Base-by-base conservation (phyloP, 352 stramenopile genomes). In the Discostella stelligera region DNA sequence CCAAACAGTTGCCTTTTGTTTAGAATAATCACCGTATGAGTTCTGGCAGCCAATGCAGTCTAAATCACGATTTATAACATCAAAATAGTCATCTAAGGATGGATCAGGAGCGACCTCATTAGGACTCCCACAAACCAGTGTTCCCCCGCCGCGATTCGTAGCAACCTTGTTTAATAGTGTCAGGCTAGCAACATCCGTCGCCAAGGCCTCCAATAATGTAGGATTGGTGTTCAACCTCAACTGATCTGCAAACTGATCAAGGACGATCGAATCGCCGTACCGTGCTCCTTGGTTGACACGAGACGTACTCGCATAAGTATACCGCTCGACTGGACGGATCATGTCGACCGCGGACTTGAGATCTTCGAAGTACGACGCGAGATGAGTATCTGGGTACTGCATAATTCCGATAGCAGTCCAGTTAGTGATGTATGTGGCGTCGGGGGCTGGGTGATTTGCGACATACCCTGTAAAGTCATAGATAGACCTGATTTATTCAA, bases 21-120 rank as follows among this genome's bases (percentile, higher is more conserved):
- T 71, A n/a, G 59, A 61, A 37, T 81, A 80, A 63, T 83, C 56
- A 39, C 54, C 62, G 46, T 80, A 81, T 3, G 69, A 76, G 21
- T 74, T 46, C 62, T 67, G 48, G 46, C 77, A 83, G 7, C 77
- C 74, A 64, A 83, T 73, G 59, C 78, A 85, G 56, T 66, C 70
- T 30, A 84, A 61, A 66, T 83, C 80, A 49, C 55, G 55, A 62
- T 87, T 64, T 10, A 82, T 59, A 0, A 79, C 75, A 66, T 85
- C 81, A 65, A 88, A 88, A 39, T 76, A 81, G 71, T 88, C 81
- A 74, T 85, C 77, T 14, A 85, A 61, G 0, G 25, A 55, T 14
- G 81, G 81, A 65, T 86, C 78, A 5, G 77, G 78, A 23, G 68
- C 73, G n/a, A 88, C 82, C 66, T 88, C 82, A 55, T 84, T 82